Percentiles rank a stretch among this genome's conserved stretches.
Evolutionary conservation across 2,329 filamentous ascomycete genomes (phyloP).

Genomic region (Fusarium sp.): DNA sequence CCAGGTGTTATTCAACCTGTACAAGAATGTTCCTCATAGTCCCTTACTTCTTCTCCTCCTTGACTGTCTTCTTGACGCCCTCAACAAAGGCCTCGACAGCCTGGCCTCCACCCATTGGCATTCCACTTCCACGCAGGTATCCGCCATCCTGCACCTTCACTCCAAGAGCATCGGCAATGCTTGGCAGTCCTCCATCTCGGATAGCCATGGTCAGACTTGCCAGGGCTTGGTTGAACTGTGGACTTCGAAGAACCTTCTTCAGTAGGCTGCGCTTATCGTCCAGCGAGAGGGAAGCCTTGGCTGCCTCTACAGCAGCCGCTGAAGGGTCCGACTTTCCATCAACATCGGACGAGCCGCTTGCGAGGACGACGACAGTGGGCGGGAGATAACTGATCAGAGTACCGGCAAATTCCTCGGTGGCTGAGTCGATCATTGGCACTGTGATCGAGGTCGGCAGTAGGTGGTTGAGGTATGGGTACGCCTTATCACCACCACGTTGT

Average conservation of each 20-base stretch:
- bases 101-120: conserved; percentile 88
- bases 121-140: conserved; percentile 77
- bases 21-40: background rate
- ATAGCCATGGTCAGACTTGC: conserved; percentile 87
- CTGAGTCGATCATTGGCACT: conserved; percentile 76
- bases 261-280: conserved; percentile 84
- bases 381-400: conserved; percentile 82
- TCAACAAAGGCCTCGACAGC: conserved; percentile 93
- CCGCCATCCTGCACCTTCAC: conserved; percentile 88
- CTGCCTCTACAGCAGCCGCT: conserved; percentile 74
- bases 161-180: conserved; percentile 85
- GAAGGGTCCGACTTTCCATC: conserved; percentile 72
- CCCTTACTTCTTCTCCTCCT: conserved; percentile 59
- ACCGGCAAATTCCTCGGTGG: conserved; percentile 75
- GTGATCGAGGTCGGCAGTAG: conserved; percentile 83
- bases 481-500: conserved; percentile 58
- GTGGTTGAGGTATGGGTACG: conserved; percentile 87
- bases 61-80: conserved; percentile 83
- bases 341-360: conserved; percentile 71
- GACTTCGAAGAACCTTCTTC: conserved; percentile 84
- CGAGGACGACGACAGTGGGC: conserved; percentile 79
- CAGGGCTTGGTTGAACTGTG: conserved; percentile 90
- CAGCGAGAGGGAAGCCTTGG: conserved; percentile 76
- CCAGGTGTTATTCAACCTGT: background rate
- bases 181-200: conserved; percentile 89